Percentiles rank a stretch among this genome's conserved stretches.
Conservation (phyloP, 441 rosid species). For the Capsella rubella region DNA sequence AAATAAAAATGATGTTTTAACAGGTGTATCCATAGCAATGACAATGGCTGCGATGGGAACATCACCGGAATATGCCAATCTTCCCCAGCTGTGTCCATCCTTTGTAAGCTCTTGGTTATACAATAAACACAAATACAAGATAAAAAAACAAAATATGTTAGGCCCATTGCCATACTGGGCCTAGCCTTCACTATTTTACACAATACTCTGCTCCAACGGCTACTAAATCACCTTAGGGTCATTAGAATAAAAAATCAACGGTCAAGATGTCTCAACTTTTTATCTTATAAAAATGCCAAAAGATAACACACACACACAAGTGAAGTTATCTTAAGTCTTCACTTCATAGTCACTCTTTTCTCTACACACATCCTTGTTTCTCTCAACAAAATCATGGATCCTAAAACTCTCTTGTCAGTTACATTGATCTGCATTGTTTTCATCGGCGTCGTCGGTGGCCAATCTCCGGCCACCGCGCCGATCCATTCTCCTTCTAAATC, state of each 20-base stretch:
- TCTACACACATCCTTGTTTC: slow-evolving; percentile 8
- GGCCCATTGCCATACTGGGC: slow-evolving; percentile 30
- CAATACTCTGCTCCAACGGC: slow-evolving; percentile 25
- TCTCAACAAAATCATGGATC: slow-evolving; percentile 55
- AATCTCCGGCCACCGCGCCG: slow-evolving; percentile 58
- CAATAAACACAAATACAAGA: neutral
- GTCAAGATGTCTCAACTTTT: slow-evolving; percentile 44
- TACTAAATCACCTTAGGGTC: slow-evolving; percentile 38
- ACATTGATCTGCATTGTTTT: slow-evolving; percentile 57
- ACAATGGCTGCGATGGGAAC: neutral
- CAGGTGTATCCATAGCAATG: neutral
- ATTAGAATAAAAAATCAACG: slow-evolving; percentile 36
- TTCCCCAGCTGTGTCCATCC: neutral
- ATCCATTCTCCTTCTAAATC: slow-evolving; percentile 47
- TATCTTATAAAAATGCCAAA: no score
- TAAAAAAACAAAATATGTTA: neutral
- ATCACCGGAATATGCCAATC: neutral
- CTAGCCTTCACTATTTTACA: neutral
- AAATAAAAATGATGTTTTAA: neutral
- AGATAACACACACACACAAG: slow-evolving; percentile 1
- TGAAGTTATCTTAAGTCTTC: slow-evolving; percentile 28
- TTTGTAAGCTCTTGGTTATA: neutral
- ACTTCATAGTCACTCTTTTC: neutral
- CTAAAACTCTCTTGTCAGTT: slow-evolving; percentile 44
- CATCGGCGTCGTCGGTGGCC: slow-evolving; percentile 64